phyloP scores from a whole-genome alignment of 1,139 yeast species.

The Saccharomycopsis hybrid region DNA sequence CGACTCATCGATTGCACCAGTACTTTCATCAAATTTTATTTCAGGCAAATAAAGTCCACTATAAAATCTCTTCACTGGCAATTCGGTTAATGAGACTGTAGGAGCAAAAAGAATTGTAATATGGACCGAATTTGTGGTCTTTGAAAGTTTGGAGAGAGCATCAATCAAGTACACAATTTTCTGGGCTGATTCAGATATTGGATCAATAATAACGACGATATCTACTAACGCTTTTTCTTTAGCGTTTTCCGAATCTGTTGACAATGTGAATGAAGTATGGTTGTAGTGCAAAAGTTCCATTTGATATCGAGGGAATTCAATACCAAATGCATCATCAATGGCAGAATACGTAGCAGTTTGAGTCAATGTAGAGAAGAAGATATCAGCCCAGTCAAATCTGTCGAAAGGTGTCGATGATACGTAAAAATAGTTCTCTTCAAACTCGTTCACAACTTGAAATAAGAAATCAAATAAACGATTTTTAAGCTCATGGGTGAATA shows the following conservation, averaged over 20 bases:
- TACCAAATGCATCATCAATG: conserved; percentile 25
- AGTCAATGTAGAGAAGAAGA: conserved; percentile 37
- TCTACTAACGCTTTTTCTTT: conserved; percentile 33
- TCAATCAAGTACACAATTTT: conserved; percentile 46
- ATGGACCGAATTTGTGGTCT: conserved; percentile 38
- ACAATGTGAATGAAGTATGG: conserved; percentile 6
- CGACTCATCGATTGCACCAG: conserved; percentile 31
- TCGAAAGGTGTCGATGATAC: conserved; percentile 24
- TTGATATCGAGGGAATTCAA: conserved; percentile 33
- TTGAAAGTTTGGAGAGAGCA: conserved; percentile 34
- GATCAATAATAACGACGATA: conserved; percentile 60
- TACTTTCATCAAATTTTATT: conserved; percentile 35
- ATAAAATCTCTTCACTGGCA: conserved; percentile 57
- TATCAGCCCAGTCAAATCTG: conserved; percentile 42
- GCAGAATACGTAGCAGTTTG: conserved; percentile 39
- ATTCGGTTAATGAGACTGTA: conserved; percentile 29
- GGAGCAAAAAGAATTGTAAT: conserved; percentile 60
- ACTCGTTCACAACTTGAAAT: conserved; percentile 33
- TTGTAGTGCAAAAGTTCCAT: conserved; percentile 22
- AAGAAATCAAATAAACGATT: conserved; percentile 12
- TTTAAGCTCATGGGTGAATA: conserved; percentile 11
- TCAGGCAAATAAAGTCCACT: conserved; percentile 37
- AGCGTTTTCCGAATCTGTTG: conserved; percentile 3
- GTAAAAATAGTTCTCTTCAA: conserved; percentile 32
- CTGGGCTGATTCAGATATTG: conserved; percentile 64